These are phyloP conservation scores for Cytospora mali DNA, from an alignment of 2,329 filamentous ascomycete species.

Conservation along the genomic window DNA sequence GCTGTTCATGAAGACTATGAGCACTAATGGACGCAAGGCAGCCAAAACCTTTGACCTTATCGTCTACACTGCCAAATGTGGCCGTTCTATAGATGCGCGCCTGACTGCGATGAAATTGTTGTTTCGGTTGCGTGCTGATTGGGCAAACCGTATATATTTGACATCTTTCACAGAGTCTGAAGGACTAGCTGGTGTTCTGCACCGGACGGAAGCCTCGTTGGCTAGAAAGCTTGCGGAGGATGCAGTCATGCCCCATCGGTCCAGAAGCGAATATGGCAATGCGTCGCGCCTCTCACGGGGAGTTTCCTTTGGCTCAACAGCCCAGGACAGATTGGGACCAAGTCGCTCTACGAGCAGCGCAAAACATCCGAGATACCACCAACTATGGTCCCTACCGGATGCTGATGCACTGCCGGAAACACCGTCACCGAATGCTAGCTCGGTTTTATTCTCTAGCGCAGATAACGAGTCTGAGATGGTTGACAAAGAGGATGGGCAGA, in stretches of 20 bases:
- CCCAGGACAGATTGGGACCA: constrained; percentile 49
- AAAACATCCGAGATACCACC: constrained; percentile 46
- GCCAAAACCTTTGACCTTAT: constrained; percentile 64
- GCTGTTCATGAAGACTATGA: constrained; percentile 76
- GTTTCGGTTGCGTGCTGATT: constrained; percentile 82
- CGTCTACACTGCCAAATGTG: constrained; percentile 63
- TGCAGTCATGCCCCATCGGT: constrained; percentile 48
- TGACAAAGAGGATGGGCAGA: constrained; percentile 27
- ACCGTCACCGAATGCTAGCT: constrained; percentile 51
- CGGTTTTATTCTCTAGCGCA: constrained; percentile 51
- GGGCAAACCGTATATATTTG: constrained; percentile 74
- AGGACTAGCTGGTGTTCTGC: constrained; percentile 71
- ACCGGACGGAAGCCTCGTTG: constrained; percentile 61
- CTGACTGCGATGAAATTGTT: constrained; percentile 76
- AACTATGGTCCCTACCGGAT: constrained; percentile 63
- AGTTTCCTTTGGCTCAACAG: constrained; percentile 47
- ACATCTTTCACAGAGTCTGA: constrained; percentile 71
- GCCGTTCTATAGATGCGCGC: constrained; percentile 65
- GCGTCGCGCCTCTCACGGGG: constrained; percentile 52
- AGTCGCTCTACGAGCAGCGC: constrained; percentile 47
- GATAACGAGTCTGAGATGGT: constrained; percentile 24
- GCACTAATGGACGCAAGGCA: constrained; percentile 66
- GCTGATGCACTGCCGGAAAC: constrained; percentile 55
- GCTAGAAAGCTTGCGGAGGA: constrained; percentile 56
- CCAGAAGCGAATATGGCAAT: constrained; percentile 48